Base-by-base conservation (phyloP, 73 alveolate species). In the Paramecium caudatum region DNA sequence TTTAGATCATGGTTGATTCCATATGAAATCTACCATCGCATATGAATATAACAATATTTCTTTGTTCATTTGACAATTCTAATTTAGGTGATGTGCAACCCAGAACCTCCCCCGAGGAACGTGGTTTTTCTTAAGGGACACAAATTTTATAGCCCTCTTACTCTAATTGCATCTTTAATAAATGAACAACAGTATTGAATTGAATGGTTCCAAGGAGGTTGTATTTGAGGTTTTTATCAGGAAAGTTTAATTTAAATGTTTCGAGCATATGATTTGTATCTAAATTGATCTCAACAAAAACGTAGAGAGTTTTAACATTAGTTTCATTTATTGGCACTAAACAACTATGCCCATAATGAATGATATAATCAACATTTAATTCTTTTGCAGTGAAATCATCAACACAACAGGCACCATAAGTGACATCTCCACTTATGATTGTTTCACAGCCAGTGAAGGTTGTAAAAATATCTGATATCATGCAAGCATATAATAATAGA, bases 371-470 rank as follows among this genome's bases (percentile, higher is more conserved):
- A 87, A 97, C 94, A 16, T 95, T 98, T 85, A 98, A 90, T 32
- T 96, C 98, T 47, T 92, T 92, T 23, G 99, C 98, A 3, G 98
- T 98, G 46, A 98, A 91, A 93, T 99, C 99, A 92, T 98, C 99
- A 25, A 99, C 95, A 91, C 99, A 99, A 88, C 99, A 99, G 10
- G 99, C 99, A 3, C 99, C 99, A 92, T 97, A 99, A 5, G 99
- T 98, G 7, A 97, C 99, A 88, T 99, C 99, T 5, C 99, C 99
- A 93, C 97, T 91, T 33, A 99, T 97, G 47, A 97, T 47, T 82
- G 92, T 81, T 91, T 94, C 91, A 61, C 95, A 84, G 21, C 93
- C 93, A 4, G 91, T 96, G 70, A 98, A 97, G 5, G 91, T 82
- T n/a, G 94, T 43, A 25, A 95, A 84, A 6, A 97, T 93, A 90